Base-by-base conservation (phyloP, 2,329 filamentous ascomycete genomes). In the Periconia digitata region DNA sequence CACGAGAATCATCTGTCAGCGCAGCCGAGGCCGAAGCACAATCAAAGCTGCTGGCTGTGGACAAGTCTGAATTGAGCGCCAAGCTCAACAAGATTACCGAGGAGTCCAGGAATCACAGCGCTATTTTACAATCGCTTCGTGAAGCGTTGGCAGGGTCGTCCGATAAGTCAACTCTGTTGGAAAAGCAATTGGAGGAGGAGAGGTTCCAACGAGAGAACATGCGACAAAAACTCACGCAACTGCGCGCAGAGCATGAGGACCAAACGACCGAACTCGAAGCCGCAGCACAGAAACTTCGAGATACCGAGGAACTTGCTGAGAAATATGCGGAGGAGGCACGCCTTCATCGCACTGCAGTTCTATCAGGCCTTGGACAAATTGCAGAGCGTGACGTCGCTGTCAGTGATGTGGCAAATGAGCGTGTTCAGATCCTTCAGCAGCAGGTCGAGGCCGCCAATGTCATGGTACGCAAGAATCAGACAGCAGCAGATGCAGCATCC, bases 291-390 rank as follows among this genome's bases (percentile, higher is more conserved):
- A 85, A 89, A 43, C 74, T 99, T 41, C 85, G 83, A 35, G 92
- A 96, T 69, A 85, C 90, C 0, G 91, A 99, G 72, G 90, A 96
- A 63, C 74, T 97, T 38, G 89, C 89, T 1, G 89, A 95, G 63
- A 90, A 87, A 58, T 86, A 96, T 69, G 89, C 92, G 5, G 84
- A 85, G 57, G 95, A 99, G 74, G 92, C 94, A 6, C 82, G 86
- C 47, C 87, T 88, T 15, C 92, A 97, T 66, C 89, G 89, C 20
- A 79, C 88, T 59, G 92, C 89, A 18, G 85, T 99, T 27, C 75
- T 97, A 39, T 81, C 85, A 41, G 92, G 94, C 4, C 79, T 99
- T 10, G 88, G 90, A 59, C 91, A 87, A 70, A 82, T 92, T 8
- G 74, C 80, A 1, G 67, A 81, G 1, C 80, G 80, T 27, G 80